Percentiles rank a stretch among this genome's conserved stretches.
These are phyloP conservation scores for Penicillium ucsense DNA, from an alignment of 495 filamentous ascomycete species.

Conservation along the genomic window DNA sequence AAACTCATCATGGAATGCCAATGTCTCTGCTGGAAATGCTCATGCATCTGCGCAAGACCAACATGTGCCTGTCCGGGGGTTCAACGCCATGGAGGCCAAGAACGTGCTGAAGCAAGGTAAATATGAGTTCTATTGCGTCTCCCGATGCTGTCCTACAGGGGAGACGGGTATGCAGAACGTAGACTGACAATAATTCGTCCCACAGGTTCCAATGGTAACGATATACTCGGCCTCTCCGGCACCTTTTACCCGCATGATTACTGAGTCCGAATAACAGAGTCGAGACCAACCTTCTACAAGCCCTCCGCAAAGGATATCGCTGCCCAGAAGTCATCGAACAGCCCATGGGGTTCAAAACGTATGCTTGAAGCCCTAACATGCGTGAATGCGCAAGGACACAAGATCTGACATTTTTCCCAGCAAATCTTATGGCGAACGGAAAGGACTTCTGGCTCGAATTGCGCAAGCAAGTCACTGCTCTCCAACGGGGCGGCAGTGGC, in stretches of 20 bases:
- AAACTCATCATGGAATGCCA: slow-evolving; percentile 19
- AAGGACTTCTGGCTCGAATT: slow-evolving; percentile 48
- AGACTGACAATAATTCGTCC: background rate
- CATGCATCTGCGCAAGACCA: slow-evolving; percentile 25
- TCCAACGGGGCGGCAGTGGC: slow-evolving; percentile 19
- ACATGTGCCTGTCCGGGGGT: slow-evolving; percentile 37
- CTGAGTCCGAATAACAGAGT: slow-evolving; percentile 15
- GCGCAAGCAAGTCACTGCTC: slow-evolving; percentile 37
- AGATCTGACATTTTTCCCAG: slow-evolving; percentile 10
- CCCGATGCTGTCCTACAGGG: too few relatives aligned
- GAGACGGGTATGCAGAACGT: background rate
- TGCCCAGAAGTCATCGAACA: slow-evolving; percentile 27
- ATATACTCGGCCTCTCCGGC: too few relatives aligned
- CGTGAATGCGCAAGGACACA: too few relatives aligned
- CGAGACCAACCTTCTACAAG: slow-evolving; percentile 31
- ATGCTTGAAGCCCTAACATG: slow-evolving; percentile 5
- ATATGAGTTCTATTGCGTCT: background rate
- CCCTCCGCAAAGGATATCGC: slow-evolving; percentile 25
- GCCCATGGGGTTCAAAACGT: slow-evolving; percentile 45
- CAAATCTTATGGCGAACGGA: slow-evolving; percentile 43
- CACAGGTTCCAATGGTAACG: slow-evolving; percentile 21
- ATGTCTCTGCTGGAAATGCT: slow-evolving; percentile 8
- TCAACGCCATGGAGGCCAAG: slow-evolving; percentile 39
- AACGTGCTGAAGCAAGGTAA: slow-evolving; percentile 32
- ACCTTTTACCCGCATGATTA: background rate